Evolutionary conservation across 441 rosid genomes (phyloP), one percentile per base, ranked within the genome.

Genomic region (Bruguiera hainesii): DNA sequence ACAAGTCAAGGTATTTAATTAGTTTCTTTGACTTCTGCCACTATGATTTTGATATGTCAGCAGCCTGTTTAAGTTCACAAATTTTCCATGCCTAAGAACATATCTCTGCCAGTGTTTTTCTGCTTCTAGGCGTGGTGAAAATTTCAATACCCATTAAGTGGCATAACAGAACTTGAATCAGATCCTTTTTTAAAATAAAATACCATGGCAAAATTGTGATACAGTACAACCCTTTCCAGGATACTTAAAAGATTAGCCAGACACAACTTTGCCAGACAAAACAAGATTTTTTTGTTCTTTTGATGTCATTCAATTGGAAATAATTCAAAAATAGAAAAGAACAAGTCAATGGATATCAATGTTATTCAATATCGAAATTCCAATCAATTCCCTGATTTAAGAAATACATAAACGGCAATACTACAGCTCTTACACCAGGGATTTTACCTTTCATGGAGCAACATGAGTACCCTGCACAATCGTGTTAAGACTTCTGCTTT

Each of bases 321-420:
- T 55, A 59, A 69, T 60, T 28, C 49, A 61, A 66, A 69, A 51
- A 66, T 51, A 76, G 29, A 53, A 9, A 1, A 29, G 65, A 73
- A 76, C 66, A 71, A 63, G 50, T 66, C 49, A 81, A 75, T 69
- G 73, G 83, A 78, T 75, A 81, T 81, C 79, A 79, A 86, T 80
- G 85, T 89, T 86, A 85, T 89, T 87, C 28, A 72, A 68, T 80
- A 84, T 82, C 74, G 83, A 79, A 85, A 84, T 82, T 80, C 78
- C 78, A 91, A 89, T 83, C 83, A 88, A 90, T 89, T 81, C 80
- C 83, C 71, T 75, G 80, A 82, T 78, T 73, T 73, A 82, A 77
- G 66, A 84, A 73, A 84, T 89, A 89, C 96, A 90, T 78, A 85
- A 80, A 86, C 86, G 76, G 88, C 75, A 80, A 81, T 60, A 78